Percentiles rank a stretch among this genome's conserved stretches.
Conservation (phyloP, 345 rosid species). For the Salix viminalis region DNA sequence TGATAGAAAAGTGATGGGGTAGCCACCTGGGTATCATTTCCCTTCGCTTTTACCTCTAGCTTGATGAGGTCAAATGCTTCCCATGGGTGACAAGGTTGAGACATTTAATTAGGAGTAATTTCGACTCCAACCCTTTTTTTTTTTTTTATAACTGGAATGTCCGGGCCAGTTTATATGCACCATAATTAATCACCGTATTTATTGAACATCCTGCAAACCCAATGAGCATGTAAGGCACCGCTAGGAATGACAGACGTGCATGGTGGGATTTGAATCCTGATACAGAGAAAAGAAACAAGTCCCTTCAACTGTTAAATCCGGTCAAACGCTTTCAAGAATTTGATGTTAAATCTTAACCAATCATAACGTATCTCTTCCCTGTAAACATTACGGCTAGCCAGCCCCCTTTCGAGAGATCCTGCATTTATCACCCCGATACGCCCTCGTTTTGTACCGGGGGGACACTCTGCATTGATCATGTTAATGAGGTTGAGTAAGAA, state of each 20-base stretch:
- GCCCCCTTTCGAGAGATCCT: background rate
- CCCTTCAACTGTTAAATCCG: background rate
- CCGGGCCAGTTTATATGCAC: too few relatives aligned
- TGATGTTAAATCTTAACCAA: background rate
- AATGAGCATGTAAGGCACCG: too few relatives aligned
- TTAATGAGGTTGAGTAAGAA: background rate
- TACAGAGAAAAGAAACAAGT: too few relatives aligned
- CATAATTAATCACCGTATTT: too few relatives aligned
- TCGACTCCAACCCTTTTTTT: background rate
- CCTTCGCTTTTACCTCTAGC: background rate
- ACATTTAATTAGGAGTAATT: background rate
- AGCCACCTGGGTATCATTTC: background rate
- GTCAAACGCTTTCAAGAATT: background rate
- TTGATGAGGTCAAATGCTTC: background rate
- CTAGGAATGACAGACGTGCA: too few relatives aligned
- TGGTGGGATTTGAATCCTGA: too few relatives aligned
- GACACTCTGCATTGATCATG: background rate
- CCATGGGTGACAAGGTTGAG: background rate
- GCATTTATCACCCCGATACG: background rate
- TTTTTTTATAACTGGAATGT: too few relatives aligned
- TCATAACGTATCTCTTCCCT: background rate
- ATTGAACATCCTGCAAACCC: too few relatives aligned
- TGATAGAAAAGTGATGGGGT: background rate
- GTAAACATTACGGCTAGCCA: background rate
- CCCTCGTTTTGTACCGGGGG: background rate